Evolutionary conservation across 2,329 filamentous ascomycete genomes (phyloP).

Genomic region (Leptodontidium sp.): DNA sequence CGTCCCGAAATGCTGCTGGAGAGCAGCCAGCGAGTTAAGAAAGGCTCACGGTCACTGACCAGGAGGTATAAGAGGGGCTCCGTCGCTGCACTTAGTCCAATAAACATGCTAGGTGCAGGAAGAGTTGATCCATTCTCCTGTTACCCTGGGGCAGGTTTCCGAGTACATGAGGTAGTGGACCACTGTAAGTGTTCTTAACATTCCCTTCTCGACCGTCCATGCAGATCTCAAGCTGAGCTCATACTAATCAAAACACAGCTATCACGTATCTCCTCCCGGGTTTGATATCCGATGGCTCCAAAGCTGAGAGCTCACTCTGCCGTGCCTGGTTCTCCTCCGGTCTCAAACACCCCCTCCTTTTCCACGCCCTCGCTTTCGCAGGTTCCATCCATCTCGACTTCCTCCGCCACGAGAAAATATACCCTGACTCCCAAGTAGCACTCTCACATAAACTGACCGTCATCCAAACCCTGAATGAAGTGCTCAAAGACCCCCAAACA

Average conservation of each 20-base stretch:
- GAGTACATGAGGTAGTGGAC: background rate
- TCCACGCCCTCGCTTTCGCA: background rate
- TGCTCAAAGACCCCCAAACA: background rate
- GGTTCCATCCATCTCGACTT: background rate
- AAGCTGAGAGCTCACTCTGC: background rate
- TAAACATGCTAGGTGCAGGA: background rate
- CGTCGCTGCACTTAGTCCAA: background rate
- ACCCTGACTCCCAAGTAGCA: background rate
- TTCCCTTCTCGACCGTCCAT: background rate
- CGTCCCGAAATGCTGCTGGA: background rate
- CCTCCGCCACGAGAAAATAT: background rate
- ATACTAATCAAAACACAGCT: background rate
- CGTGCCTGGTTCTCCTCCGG: background rate
- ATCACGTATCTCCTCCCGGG: background rate
- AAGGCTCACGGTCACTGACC: background rate
- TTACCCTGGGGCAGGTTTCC: background rate
- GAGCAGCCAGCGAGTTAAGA: background rate
- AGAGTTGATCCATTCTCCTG: background rate
- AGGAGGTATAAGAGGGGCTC: background rate
- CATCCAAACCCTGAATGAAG: background rate
- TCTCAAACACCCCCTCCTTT: background rate
- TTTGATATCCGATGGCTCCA: background rate
- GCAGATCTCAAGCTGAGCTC: background rate
- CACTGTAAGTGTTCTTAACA: background rate
- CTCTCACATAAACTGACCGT: slow-evolving; percentile 1